Evolutionary conservation across 768 basidiomycete genomes (phyloP).

Genomic region (Russula virescens): DNA sequence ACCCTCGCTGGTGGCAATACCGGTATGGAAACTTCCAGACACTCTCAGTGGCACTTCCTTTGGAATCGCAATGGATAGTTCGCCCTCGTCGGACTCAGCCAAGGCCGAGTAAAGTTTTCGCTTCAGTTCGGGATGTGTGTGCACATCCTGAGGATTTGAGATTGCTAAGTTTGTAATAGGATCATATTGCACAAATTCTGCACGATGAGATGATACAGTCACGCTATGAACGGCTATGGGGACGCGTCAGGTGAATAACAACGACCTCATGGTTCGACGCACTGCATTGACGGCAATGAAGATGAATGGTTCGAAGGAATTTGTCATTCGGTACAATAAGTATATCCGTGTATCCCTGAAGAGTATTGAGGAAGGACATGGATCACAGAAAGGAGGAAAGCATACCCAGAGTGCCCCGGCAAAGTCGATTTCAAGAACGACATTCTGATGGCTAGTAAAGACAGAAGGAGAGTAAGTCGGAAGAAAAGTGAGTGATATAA

Average conservation of each 20-base stretch:
- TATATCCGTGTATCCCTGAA: conserved; percentile 89
- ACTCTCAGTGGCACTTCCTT: conserved; percentile 61
- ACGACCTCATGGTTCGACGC: conserved; percentile 30
- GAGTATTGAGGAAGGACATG: conserved; percentile 13
- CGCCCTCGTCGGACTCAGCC: conserved; percentile 90
- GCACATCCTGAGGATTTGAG: conserved; percentile 68
- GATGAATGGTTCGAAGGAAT: conserved; percentile 75
- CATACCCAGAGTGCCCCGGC: conserved; percentile 79
- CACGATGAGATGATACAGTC: conserved; percentile 61
- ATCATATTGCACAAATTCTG: conserved; percentile 77
- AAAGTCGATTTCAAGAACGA: conserved; percentile 91
- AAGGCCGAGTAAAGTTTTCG: conserved; percentile 86
- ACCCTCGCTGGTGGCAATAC: conserved; percentile 55
- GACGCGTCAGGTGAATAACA: conserved; percentile 24
- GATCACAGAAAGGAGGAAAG: conserved; percentile 24
- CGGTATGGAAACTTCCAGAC: conserved; percentile 43
- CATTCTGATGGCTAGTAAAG: conserved; percentile 93
- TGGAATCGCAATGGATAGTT: conserved; percentile 85
- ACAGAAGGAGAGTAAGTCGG: conserved; percentile 43
- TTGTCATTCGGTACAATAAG: conserved; percentile 76
- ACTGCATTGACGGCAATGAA: conserved; percentile 89
- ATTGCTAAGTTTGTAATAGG: conserved; percentile 60
- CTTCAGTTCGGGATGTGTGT: conserved; percentile 89
- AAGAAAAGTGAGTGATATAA: conserved; percentile 23
- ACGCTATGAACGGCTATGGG: conserved; percentile 63